Evolutionary conservation across 2,329 filamentous ascomycete genomes (phyloP).

Genomic region (Colletotrichum euphorbiae): DNA sequence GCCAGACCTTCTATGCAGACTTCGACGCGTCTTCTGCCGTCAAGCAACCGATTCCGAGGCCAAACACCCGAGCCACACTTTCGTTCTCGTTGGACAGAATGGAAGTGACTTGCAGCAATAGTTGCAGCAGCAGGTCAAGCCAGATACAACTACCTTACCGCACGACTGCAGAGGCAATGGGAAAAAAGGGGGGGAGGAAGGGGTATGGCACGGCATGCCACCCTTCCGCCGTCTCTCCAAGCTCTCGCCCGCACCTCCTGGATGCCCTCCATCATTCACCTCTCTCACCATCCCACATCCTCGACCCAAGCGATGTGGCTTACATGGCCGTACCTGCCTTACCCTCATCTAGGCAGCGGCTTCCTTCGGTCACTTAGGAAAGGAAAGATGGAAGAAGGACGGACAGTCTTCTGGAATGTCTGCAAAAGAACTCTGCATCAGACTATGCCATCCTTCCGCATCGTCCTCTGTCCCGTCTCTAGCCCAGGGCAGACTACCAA

Average conservation of each 20-base stretch:
- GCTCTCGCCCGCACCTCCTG: constrained; percentile 11
- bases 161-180: not conserved
- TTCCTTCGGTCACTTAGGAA: constrained; percentile 33
- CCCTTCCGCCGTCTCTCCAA: not conserved
- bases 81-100: not conserved
- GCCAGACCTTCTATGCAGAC: constrained; percentile 36
- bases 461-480: constrained; percentile 1
- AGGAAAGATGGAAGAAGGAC: not conserved
- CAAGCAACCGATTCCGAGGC: constrained; percentile 5
- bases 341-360: constrained; percentile 19
- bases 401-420: constrained; percentile 26
- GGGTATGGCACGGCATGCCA: not conserved
- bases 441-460: not conserved
- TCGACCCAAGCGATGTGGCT: constrained; percentile 8
- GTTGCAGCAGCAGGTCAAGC: constrained; percentile 2
- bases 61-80: not conserved
- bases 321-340: constrained; percentile 23
- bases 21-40: constrained; percentile 39
- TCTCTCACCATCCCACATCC: not conserved
- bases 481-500: not conserved
- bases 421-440: constrained; percentile 10
- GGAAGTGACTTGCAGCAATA: constrained; percentile 26
- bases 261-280: constrained; percentile 7
- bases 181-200: not conserved
- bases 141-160: not conserved